phyloP scores from a whole-genome alignment of 139 green algal species.

The Chlorella ohadii region DNA sequence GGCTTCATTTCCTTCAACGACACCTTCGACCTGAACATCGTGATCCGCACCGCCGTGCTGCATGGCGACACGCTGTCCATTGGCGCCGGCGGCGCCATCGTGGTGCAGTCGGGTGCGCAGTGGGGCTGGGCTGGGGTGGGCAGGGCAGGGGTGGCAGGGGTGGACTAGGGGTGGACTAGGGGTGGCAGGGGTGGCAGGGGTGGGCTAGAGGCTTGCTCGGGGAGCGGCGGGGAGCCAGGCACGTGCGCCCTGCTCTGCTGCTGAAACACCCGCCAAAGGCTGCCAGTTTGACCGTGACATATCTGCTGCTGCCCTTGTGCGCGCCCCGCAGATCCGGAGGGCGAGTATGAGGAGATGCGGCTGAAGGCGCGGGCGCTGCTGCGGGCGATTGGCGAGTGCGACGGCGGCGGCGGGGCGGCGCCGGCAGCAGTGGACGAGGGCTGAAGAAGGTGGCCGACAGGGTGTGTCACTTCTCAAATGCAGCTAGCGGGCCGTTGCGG shows the following conservation, averaged over 20 bases:
- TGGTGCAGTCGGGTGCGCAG: conserved; percentile 81
- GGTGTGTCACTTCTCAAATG: too few relatives aligned
- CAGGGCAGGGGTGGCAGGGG: not conserved
- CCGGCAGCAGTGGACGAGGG: conserved; percentile 7
- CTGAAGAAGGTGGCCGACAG: too few relatives aligned
- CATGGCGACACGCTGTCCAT: conserved; percentile 63
- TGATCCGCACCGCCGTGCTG: conserved; percentile 95
- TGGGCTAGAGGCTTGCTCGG: too few relatives aligned
- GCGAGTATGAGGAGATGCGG: conserved; percentile 95
- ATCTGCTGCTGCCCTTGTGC: not conserved
- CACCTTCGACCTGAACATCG: conserved; percentile 98
- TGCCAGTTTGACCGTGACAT: not conserved
- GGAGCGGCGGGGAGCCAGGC: too few relatives aligned
- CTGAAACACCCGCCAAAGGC: not conserved
- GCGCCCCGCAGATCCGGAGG: conserved; percentile 31
- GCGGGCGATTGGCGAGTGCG: conserved; percentile 48
- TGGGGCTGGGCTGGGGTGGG: not conserved
- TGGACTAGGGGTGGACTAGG: too few relatives aligned
- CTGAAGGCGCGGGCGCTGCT: conserved; percentile 88
- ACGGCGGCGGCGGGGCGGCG: not conserved
- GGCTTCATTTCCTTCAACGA: conserved; percentile 91
- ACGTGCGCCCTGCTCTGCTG: not conserved
- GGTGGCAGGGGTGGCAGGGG: too few relatives aligned
- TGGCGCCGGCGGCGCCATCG: conserved; percentile 94
- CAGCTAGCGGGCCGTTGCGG: too few relatives aligned